Conservation (phyloP, 768 basidiomycete species). For the Suillus hirtellus region DNA sequence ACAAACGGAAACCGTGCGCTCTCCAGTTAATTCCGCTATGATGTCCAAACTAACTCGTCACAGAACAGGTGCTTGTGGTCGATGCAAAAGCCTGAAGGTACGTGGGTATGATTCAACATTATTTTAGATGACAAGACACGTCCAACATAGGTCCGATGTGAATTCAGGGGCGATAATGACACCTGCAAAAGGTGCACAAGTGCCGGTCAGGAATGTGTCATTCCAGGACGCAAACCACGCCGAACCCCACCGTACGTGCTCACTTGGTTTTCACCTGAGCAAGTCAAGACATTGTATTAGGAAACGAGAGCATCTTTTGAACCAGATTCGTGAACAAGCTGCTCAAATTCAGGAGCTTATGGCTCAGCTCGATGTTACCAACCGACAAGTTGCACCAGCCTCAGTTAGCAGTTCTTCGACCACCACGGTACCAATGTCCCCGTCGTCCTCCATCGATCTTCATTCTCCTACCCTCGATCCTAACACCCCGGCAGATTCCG, state of each 20-base stretch:
- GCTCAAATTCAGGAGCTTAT: slow-evolving; percentile 71
- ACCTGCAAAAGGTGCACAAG: slow-evolving; percentile 74
- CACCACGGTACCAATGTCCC: slow-evolving; percentile 39
- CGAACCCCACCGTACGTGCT: slow-evolving; percentile 70
- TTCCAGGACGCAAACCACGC: slow-evolving; percentile 84
- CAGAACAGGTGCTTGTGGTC: slow-evolving; percentile 63
- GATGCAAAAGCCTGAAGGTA: slow-evolving; percentile 64
- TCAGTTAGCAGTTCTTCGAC: slow-evolving; percentile 27
- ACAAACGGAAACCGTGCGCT: slow-evolving; percentile 28
- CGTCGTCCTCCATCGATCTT: slow-evolving; percentile 23
- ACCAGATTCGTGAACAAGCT: slow-evolving; percentile 74
- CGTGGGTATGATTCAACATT: slow-evolving; percentile 1
- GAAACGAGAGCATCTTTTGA: slow-evolving; percentile 79
- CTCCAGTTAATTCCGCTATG: not conserved
- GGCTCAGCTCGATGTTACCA: slow-evolving; percentile 58
- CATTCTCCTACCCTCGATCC: slow-evolving; percentile 30
- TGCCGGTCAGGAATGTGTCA: slow-evolving; percentile 71
- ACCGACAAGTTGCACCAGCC: slow-evolving; percentile 26
- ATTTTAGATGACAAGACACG: slow-evolving; percentile 3
- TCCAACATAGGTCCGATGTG: slow-evolving; percentile 66
- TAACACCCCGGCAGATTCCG: slow-evolving; percentile 24
- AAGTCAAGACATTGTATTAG: slow-evolving; percentile 35
- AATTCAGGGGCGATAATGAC: slow-evolving; percentile 70
- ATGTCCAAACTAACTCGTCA: slow-evolving; percentile 8
- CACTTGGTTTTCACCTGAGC: not conserved